Conservation (phyloP, 1,139 yeast species). For the Pichia sp. region DNA sequence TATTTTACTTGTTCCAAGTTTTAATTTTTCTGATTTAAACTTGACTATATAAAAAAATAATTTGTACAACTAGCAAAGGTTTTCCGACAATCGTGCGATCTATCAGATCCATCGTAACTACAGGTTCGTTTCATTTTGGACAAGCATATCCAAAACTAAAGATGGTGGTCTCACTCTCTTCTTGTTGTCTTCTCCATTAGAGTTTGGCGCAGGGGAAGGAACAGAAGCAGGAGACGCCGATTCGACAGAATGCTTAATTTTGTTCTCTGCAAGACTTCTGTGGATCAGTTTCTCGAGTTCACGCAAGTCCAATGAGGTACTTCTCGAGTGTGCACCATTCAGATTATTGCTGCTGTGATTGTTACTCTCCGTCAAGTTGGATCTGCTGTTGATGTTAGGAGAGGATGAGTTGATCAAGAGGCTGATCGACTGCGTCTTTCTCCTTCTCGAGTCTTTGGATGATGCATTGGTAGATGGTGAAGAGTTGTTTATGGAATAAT, state of each 20-base stretch:
- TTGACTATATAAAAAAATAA: not conserved
- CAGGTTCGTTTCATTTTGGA: constrained; percentile 13
- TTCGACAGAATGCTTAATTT: not conserved
- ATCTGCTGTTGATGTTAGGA: not conserved
- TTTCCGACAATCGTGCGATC: not conserved
- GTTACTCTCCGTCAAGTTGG: not conserved
- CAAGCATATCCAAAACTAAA: constrained; percentile 29
- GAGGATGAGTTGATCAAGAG: constrained; percentile 3
- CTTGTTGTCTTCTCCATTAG: not conserved
- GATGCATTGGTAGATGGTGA: not conserved
- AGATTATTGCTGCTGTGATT: not conserved
- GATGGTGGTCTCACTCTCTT: constrained; percentile 30
- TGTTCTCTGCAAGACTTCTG: constrained; percentile 10
- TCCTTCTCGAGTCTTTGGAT: not conserved
- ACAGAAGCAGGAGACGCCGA: not conserved
- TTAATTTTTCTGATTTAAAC: not conserved
- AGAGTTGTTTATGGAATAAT: not conserved
- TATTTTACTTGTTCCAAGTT: not conserved
- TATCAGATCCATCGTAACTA: not conserved
- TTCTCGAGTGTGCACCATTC: constrained; percentile 5
- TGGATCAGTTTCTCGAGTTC: constrained; percentile 13
- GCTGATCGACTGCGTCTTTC: constrained; percentile 11
- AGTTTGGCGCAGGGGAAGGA: not conserved
- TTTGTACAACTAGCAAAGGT: not conserved
- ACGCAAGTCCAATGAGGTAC: constrained; percentile 9